Evolutionary conservation across 495 filamentous ascomycete species (phyloP).

Genomic region (Neohortaea acidophila): DNA sequence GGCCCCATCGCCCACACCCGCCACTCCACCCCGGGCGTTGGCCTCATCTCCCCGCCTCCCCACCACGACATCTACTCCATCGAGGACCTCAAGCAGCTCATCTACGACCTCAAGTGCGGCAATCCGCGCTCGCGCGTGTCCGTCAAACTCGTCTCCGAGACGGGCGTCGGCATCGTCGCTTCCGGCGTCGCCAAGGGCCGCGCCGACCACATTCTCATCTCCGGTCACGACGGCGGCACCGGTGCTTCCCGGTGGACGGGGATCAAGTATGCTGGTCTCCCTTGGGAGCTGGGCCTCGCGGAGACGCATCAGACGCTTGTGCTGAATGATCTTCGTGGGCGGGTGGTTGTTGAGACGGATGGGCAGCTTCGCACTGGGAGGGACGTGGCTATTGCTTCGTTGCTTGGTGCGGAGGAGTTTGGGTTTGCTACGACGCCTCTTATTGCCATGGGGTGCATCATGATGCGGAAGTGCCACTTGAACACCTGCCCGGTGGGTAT

Average conservation of each 20-base stretch:
- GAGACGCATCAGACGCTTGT: constrained; percentile 99
- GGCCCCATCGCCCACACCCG: constrained; percentile 90
- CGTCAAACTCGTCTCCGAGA: constrained; percentile 96
- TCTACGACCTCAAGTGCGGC: constrained; percentile 96
- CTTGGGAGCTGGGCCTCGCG: constrained; percentile 94
- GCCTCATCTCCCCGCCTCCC: constrained; percentile 94
- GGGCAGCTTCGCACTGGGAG: constrained; percentile 89
- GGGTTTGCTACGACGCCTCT: constrained; percentile 95
- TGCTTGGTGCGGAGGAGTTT: constrained; percentile 95
- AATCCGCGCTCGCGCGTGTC: constrained; percentile 92
- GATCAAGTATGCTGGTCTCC: constrained; percentile 98
- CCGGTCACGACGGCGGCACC: constrained; percentile 94
- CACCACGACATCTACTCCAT: constrained; percentile 99
- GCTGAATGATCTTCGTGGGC: constrained; percentile 89
- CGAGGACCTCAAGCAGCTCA: constrained; percentile 96
- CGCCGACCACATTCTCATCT: constrained; percentile 95
- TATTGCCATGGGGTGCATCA: constrained; percentile 95
- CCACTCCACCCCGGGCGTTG: constrained; percentile 97
- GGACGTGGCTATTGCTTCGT: constrained; percentile 89
- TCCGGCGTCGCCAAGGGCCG: constrained; percentile 98
- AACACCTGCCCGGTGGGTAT: constrained; percentile 97
- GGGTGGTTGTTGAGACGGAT: constrained; percentile 95
- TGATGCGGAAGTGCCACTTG: constrained; percentile 59
- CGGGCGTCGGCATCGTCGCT: constrained; percentile 94
- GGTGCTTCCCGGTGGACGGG: constrained; percentile 98